Percentiles rank a stretch among this genome's conserved stretches.
phyloP scores from a whole-genome alignment of 495 filamentous ascomycete species.

The Talaromyces stipitatus region DNA sequence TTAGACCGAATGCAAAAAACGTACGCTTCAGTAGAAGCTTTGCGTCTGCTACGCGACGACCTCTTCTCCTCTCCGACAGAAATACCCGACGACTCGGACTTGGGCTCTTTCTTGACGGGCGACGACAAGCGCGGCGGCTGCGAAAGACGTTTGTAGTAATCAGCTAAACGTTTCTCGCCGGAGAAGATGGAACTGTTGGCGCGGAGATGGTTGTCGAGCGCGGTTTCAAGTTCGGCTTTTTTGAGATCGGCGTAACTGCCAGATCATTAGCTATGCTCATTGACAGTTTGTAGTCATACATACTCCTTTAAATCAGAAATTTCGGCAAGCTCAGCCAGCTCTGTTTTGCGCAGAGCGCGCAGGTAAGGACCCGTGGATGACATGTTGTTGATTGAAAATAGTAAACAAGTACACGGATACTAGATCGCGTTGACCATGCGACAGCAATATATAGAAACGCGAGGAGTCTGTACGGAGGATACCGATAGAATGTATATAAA shows the following conservation, averaged over 20 bases:
- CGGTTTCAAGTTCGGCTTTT: constrained; percentile 74
- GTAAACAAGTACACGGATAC: constrained; percentile 11
- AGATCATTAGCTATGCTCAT: constrained; percentile 3
- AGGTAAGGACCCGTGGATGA: constrained; percentile 57
- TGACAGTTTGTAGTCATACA: constrained; percentile 12
- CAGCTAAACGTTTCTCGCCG: constrained; percentile 53
- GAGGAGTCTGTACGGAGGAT: neutral
- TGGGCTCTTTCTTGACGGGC: constrained; percentile 65
- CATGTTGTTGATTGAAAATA: constrained; percentile 27
- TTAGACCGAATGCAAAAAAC: constrained; percentile 11
- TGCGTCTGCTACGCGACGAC: constrained; percentile 25
- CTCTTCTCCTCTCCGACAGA: constrained; percentile 23
- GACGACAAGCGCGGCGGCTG: constrained; percentile 44
- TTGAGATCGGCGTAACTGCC: constrained; percentile 61
- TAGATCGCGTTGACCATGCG: constrained; percentile 40
- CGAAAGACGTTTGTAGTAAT: constrained; percentile 67
- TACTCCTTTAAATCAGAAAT: constrained; percentile 68
- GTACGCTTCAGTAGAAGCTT: constrained; percentile 39
- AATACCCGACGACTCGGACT: constrained; percentile 14
- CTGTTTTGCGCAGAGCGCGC: constrained; percentile 73
- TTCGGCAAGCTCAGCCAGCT: constrained; percentile 68
- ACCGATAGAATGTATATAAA: constrained; percentile 12
- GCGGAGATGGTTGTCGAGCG: constrained; percentile 68
- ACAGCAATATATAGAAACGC: constrained; percentile 20
- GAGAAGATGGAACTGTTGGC: constrained; percentile 53